Conservation (phyloP, 768 basidiomycete genomes). For the Leccinellum rugosiceps region DNA sequence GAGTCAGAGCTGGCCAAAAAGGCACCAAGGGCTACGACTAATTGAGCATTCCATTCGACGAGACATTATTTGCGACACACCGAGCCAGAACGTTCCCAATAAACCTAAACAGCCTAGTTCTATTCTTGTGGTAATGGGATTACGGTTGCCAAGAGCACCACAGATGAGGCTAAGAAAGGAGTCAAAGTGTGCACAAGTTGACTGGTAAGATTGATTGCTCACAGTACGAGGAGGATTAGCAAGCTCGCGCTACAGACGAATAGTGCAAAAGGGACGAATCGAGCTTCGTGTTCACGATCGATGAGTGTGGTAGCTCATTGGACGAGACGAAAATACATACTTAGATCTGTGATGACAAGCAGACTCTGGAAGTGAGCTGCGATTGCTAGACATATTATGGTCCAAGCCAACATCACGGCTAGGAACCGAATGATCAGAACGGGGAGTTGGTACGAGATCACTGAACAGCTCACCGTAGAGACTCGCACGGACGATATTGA, state of each 20-base stretch:
- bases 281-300: slow-evolving; percentile 51
- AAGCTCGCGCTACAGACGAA: slow-evolving; percentile 74
- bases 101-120: slow-evolving; percentile 72
- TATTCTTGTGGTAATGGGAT: slow-evolving; percentile 75
- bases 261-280: slow-evolving; percentile 82
- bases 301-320: neutral
- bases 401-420: slow-evolving; percentile 72
- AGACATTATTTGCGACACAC: slow-evolving; percentile 38
- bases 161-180: slow-evolving; percentile 50
- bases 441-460: neutral
- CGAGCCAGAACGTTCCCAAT: slow-evolving; percentile 75
- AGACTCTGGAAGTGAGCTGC: slow-evolving; percentile 74
- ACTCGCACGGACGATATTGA: slow-evolving; percentile 64
- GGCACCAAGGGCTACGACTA: slow-evolving; percentile 60
- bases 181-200: slow-evolving; percentile 6
- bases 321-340: slow-evolving; percentile 40
- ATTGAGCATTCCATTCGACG: slow-evolving; percentile 10
- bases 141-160: slow-evolving; percentile 60
- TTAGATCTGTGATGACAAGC: slow-evolving; percentile 74
- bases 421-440: slow-evolving; percentile 4
- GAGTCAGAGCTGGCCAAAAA: slow-evolving; percentile 74
- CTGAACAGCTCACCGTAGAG: slow-evolving; percentile 55
- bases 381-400: slow-evolving; percentile 75
- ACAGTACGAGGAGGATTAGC: slow-evolving; percentile 67
- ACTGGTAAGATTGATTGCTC: slow-evolving; percentile 25